Percentiles rank a stretch among this genome's conserved stretches.
These are phyloP conservation scores for Rhodofomes roseus DNA, from an alignment of 1,284 basidiomycete species.

Conservation along the genomic window DNA sequence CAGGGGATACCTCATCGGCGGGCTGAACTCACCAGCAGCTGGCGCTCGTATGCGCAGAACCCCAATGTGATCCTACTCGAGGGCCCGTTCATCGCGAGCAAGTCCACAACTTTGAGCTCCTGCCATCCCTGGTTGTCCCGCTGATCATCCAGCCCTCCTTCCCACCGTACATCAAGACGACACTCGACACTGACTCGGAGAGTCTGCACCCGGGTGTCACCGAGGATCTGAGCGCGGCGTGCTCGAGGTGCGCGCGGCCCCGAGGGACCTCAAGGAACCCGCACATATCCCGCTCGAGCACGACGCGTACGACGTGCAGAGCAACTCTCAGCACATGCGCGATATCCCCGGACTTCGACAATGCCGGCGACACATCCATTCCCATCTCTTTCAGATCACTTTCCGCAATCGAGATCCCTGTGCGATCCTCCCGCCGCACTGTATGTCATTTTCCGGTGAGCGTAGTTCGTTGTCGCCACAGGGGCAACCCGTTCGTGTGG, in stretches of 20 bases:
- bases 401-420: constrained; percentile 1
- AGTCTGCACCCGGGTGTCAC: constrained; percentile 67
- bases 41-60: constrained; percentile 47
- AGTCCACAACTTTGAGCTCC: constrained; percentile 52
- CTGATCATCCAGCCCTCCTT: constrained; percentile 39
- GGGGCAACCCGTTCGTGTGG: too few species aligned
- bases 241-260: constrained; percentile 69
- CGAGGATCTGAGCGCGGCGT: constrained; percentile 67
- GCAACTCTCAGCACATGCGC: constrained; percentile 42
- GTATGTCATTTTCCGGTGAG: neutral
- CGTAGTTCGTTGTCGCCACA: too few species aligned
- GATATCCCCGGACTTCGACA: constrained; percentile 40
- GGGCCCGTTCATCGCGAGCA: constrained; percentile 43
- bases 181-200: constrained; percentile 68
- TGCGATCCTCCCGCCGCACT: neutral
- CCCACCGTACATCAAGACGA: constrained; percentile 54
- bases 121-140: constrained; percentile 63
- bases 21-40: constrained; percentile 64
- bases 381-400: constrained; percentile 50
- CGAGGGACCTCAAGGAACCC: constrained; percentile 68
- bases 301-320: constrained; percentile 73
- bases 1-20: constrained; percentile 67
- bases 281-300: constrained; percentile 63
- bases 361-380: constrained; percentile 55
- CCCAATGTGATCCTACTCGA: constrained; percentile 41